Evolutionary conservation across 2,329 filamentous ascomycete species (phyloP), one percentile per base, ranked within the genome.

Genomic region (Cercospora sojina): DNA sequence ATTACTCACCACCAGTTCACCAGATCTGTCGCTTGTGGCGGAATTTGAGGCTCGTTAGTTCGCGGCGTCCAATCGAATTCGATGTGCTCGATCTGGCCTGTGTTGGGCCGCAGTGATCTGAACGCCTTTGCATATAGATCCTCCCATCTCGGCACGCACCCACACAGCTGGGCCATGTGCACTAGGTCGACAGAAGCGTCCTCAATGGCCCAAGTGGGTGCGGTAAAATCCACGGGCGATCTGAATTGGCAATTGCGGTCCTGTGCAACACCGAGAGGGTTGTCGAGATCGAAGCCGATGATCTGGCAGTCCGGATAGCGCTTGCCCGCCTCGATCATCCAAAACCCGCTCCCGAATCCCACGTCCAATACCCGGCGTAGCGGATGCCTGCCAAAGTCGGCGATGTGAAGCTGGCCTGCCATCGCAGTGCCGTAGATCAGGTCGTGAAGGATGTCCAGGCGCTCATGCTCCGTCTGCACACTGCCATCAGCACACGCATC

Each of bases 261-360:
- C 9, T 69, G 59, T 1, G 20, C 51, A 32, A 64, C 29, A 67
- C 64, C 35, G 55, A 66, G 62, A 35, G 56, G 64, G 38, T 71
- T 70, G 65, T 68, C 69, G 43, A 72, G 62, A 60, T 77, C 75
- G 29, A 74, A 67, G 7, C 71, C 74, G 55, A 72, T 68, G 56
- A 76, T 64, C 65, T 75, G 53, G 5, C 66, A 59, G 9, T 65
- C 32, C 5, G 72, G 65, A 62, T 73, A 80, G 87, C 80, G 82
- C 86, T 91, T 88, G 69, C 91, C 90, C 80, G 97, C 90, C 71
- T 94, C 90, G 73, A 96, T 91, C 47, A 90, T 87, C 94, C 94
- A 98, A 68, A 96, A 94, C 43, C 92, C 93, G 0, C 92, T 96
- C 20, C 93, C 94, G 69, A 90, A 93, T 49, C 93, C 94, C 62